These are phyloP conservation scores for Fistulifera solaris DNA, from an alignment of 108 stramenopile genomes.

Conservation along the genomic window DNA sequence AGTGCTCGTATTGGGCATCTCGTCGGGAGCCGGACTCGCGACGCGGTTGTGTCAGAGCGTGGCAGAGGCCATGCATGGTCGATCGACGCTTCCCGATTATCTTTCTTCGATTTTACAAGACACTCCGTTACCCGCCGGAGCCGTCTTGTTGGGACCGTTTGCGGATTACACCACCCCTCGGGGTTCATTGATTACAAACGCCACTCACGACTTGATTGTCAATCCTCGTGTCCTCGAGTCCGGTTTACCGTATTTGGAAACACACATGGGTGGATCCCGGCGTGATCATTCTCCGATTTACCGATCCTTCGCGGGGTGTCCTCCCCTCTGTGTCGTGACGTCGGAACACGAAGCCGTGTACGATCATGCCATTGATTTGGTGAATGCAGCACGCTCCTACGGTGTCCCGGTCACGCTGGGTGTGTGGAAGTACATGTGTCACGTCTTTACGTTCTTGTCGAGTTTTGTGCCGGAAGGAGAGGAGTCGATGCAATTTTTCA, in stretches of 20 bases:
- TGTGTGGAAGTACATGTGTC: constrained; percentile 75
- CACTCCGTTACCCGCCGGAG: constrained; percentile 35
- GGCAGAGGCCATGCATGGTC: constrained; percentile 24
- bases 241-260: constrained; percentile 34
- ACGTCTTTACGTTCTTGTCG: constrained; percentile 60
- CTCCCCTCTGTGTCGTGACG: constrained; percentile 65
- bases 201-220: constrained; percentile 67
- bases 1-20: constrained; percentile 54
- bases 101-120: constrained; percentile 11
- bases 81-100: constrained; percentile 10
- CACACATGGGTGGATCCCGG: constrained; percentile 21
- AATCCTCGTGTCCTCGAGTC: constrained; percentile 36
- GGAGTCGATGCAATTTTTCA: constrained; percentile 51
- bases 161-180: constrained; percentile 59
- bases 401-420: constrained; percentile 56
- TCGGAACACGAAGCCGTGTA: constrained; percentile 72
- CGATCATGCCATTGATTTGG: constrained; percentile 55
- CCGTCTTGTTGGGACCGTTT: constrained; percentile 65
- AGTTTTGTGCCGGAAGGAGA: constrained; percentile 59
- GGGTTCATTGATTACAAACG: constrained; percentile 52
- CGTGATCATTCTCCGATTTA: constrained; percentile 54
- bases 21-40: constrained; percentile 56
- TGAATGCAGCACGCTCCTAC: constrained; percentile 35
- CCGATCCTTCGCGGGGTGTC: constrained; percentile 44
- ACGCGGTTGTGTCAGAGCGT: constrained; percentile 55